These are phyloP conservation scores for Schizophyllum amplum DNA, from an alignment of 1,284 basidiomycete genomes.

Conservation along the genomic window DNA sequence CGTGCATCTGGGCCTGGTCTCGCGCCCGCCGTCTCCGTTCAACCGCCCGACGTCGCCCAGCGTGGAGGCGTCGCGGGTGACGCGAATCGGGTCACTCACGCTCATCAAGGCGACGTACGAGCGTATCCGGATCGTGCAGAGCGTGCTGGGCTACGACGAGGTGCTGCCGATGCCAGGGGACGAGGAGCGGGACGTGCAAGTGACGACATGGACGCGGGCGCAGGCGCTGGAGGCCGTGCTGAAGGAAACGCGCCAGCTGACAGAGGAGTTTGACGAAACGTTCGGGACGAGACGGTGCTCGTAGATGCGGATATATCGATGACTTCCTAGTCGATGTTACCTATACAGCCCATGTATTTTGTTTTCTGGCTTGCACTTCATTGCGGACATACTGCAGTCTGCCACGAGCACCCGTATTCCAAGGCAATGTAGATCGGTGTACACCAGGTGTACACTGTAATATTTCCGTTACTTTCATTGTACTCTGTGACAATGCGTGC, in stretches of 20 bases:
- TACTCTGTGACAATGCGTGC: too few relatives aligned
- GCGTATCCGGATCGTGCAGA: constrained; percentile 53
- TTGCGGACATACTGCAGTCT: too few relatives aligned
- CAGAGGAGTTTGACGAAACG: constrained; percentile 49
- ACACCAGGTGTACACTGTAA: too few relatives aligned
- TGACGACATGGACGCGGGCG: constrained; percentile 45
- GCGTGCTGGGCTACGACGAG: constrained; percentile 49
- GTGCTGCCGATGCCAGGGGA: constrained; percentile 38
- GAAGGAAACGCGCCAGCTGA: constrained; percentile 44
- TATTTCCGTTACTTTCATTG: too few relatives aligned
- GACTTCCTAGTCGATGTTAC: background rate
- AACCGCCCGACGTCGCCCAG: constrained; percentile 23
- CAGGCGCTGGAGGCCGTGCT: constrained; percentile 43
- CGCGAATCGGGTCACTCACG: constrained; percentile 37
- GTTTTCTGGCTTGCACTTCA: too few relatives aligned
- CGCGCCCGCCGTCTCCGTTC: constrained; percentile 24
- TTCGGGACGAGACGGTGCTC: constrained; percentile 23
- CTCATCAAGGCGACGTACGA: constrained; percentile 49
- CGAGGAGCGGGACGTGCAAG: constrained; percentile 23
- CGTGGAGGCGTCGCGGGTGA: constrained; percentile 7
- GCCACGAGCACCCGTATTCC: too few relatives aligned
- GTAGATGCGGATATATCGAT: constrained; percentile 19
- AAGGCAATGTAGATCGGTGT: too few relatives aligned
- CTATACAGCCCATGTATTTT: background rate
- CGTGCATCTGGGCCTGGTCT: constrained; percentile 54